Conservation (phyloP, 2,329 filamentous ascomycete species). For the Ophiostoma piceae region DNA sequence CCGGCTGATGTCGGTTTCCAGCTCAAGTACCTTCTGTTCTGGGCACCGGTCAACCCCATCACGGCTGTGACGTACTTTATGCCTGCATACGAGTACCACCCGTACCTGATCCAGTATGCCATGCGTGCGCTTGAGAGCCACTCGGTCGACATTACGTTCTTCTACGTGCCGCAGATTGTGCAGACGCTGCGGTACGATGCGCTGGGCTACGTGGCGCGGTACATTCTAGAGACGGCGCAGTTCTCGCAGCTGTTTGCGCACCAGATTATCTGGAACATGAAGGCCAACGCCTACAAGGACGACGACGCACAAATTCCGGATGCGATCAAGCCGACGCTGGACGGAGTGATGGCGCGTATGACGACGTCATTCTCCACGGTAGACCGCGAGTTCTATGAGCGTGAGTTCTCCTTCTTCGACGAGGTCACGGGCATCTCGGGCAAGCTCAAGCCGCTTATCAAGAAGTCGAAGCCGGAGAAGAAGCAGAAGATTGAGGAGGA, state of each 20-base stretch:
- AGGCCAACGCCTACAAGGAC: conserved; percentile 96
- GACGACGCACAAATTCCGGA: conserved; percentile 90
- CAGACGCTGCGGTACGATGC: conserved; percentile 90
- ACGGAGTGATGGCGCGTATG: conserved; percentile 81
- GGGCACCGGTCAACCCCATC: conserved; percentile 86
- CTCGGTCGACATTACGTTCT: conserved; percentile 95
- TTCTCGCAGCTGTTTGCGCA: conserved; percentile 98
- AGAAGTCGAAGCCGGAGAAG: conserved; percentile 89
- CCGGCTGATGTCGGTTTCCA: conserved; percentile 77
- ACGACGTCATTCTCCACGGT: conserved; percentile 71
- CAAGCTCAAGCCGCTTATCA: conserved; percentile 90
- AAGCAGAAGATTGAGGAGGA: conserved; percentile 99
- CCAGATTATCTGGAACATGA: conserved; percentile 99
- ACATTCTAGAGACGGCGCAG: conserved; percentile 93
- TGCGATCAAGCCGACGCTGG: conserved; percentile 85
- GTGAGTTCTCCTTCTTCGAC: conserved; percentile 96
- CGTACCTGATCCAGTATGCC: conserved; percentile 91
- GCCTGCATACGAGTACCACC: conserved; percentile 83
- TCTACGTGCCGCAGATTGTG: conserved; percentile 97
- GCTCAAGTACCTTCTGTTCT: conserved; percentile 89
- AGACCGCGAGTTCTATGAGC: conserved; percentile 83
- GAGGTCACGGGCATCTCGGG: conserved; percentile 94
- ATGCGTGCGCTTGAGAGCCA: conserved; percentile 93
- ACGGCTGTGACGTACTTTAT: conserved; percentile 91
- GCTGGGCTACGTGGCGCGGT: conserved; percentile 90